Evolutionary conservation across 2,329 filamentous ascomycete genomes (phyloP), one percentile per base, ranked within the genome.

Genomic region (Pseudogymnoascus sp.): DNA sequence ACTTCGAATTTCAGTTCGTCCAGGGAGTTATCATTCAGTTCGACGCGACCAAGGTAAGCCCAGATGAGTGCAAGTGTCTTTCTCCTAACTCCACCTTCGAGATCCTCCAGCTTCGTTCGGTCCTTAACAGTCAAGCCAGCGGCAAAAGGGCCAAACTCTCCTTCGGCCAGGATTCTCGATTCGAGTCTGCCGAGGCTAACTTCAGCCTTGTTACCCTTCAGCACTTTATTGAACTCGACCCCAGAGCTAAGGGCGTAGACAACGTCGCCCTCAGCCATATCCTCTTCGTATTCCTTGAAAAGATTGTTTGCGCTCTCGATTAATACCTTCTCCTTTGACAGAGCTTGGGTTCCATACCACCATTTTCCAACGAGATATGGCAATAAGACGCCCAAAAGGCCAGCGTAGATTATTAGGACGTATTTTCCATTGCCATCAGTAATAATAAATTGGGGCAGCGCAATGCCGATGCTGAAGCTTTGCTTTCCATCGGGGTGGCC

Each of bases 401-500:
- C 76, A 38, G 91, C 92, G 74, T 99, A 99, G 66, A 97, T 83
- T 63, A 97, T 80, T 65, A 99, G 81, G 61, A 99, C 89, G 72
- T 95, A 97, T 79, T 97, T 97, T 68, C 92, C 93, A 74, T 94
- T 95, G 62, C 92, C 93, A 68, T 97, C 91, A 12, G 90, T 89
- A 62, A 99, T 83, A 70, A 99, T 92, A 76, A 94, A 91, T 74
- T 94, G 89, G 52, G 94, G 94, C 52, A 99, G 83, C 52, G 93
- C 94, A 68, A 99, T 99, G 67, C 94, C 93, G 72, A 99, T 97
- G 77, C 92, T 97, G 77, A 92, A 94, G 74, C 92, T 93, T 78
- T 99, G 94, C 82, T 97, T 97, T 73, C 94, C 94, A 74, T 99
- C 94, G 6, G 94, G 94, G 75, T 99, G 92, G 62, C 94, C 94